A percentile compares a stretch with the other conserved stretches of the same genome.
These are phyloP conservation scores for Candida wancherniae DNA, from an alignment of 805 yeast genomes.

Conservation along the genomic window DNA sequence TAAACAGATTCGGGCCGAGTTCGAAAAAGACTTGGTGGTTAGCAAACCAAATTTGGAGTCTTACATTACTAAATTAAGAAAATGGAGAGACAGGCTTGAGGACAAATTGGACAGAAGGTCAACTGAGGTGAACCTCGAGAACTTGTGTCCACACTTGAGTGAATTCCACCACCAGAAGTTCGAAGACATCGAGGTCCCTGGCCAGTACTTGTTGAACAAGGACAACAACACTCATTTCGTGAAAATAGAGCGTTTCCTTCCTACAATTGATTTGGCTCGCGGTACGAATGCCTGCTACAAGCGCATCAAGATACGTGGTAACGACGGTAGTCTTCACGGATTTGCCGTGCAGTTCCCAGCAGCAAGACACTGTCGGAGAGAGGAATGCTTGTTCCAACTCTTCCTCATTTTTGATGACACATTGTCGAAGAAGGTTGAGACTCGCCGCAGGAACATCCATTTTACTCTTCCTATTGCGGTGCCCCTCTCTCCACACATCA, in stretches of 20 bases:
- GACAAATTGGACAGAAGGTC: constrained; percentile 86
- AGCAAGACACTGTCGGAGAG: constrained; percentile 94
- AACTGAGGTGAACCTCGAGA: constrained; percentile 74
- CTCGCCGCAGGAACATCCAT: constrained; percentile 77
- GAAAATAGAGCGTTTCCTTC: constrained; percentile 88
- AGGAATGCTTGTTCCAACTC: constrained; percentile 88
- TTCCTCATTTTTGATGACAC: constrained; percentile 85
- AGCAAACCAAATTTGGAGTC: constrained; percentile 85
- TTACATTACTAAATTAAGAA: constrained; percentile 75
- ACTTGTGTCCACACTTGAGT: constrained; percentile 89
- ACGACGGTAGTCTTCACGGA: constrained; percentile 86
- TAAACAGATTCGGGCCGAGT: constrained; percentile 79
- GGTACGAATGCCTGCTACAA: constrained; percentile 89
- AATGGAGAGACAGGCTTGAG: constrained; percentile 91
- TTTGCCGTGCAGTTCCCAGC: constrained; percentile 98
- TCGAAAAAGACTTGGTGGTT: constrained; percentile 84
- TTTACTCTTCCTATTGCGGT: constrained; percentile 88
- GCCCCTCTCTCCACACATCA: constrained; percentile 90
- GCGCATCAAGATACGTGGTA: constrained; percentile 83
- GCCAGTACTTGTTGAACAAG: constrained; percentile 85
- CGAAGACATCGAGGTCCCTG: constrained; percentile 96
- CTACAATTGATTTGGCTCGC: constrained; percentile 81
- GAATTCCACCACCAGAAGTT: constrained; percentile 98
- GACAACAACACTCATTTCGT: constrained; percentile 88
- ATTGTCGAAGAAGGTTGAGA: constrained; percentile 74